Base-by-base conservation (phyloP, 2,329 filamentous ascomycete genomes). In the Stachybotrys echinatus region DNA sequence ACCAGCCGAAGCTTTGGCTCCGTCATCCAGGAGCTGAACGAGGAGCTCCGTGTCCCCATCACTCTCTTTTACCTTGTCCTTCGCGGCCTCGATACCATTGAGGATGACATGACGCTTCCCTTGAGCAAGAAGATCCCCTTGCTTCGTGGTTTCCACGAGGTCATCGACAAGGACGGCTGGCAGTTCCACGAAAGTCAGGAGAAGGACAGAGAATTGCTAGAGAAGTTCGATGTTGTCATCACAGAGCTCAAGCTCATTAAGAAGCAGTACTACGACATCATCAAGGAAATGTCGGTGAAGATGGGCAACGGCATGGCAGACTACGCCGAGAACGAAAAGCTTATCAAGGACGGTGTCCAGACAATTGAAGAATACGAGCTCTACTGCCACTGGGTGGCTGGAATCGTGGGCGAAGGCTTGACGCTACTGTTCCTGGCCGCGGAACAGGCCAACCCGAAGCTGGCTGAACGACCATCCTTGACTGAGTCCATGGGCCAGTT, bases 261-360 rank as follows among this genome's bases (percentile, higher is more conserved):
- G 75, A 81, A 84, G 45, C 82, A 81, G 50, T 97, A 99, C 73
- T 82, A 80, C 68, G 81, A 77, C 6, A 92, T 97, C 64, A 94
- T 99, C 71, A 86, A 87, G 70, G 92, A 97, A 61, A 96, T 97
- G 64, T 90, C 91, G 27, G 76, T 85, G 63, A 88, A 90, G 73
- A 99, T 99, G 94, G 92, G 92, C 55, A 92, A 97, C 63, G 94
- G 94, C 58, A 99, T 99, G 94, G 94, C 94, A 23, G 92, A 99
- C 71, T 99, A 95, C 67, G 88, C 83, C 39, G 77, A 88, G 58
- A 94, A 95, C 61, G 85, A 89, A 14, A 89, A 94, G 60, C 80
- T 88, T 69, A 89, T 91, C 60, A 74, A 81, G 56, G 83, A 90
- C 52, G 90, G 90, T 45, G 86, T 97, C 52, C 79, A 90, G 64